Evolutionary conservation across 768 basidiomycete species (phyloP).

Genomic region (Butyriboletus loyo): DNA sequence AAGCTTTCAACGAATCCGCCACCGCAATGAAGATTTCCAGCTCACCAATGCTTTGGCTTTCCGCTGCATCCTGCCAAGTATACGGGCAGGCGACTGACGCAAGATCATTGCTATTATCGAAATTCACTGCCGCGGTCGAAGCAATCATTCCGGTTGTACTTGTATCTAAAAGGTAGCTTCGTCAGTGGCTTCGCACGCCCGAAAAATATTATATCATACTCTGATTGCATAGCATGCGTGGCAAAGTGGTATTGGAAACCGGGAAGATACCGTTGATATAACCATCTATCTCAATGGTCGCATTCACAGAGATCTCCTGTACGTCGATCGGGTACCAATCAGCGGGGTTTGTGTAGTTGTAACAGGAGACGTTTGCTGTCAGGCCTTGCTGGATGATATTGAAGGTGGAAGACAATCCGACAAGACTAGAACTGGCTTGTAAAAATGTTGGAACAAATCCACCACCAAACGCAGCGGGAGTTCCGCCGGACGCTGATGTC

Average conservation of each 20-base stretch:
- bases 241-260: not conserved
- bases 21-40: no score
- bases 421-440: not conserved
- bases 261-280: not conserved
- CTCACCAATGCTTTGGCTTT: not conserved
- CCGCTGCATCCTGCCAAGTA: not conserved
- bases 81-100: conserved; percentile 1
- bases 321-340: not conserved
- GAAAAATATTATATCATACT: not conserved
- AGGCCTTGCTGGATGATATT: not conserved
- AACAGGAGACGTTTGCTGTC: not conserved
- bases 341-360: not conserved
- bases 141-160: not conserved
- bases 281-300: not conserved
- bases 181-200: not conserved
- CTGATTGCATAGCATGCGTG: not conserved
- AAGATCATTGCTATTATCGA: not conserved
- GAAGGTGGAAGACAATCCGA: not conserved
- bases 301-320: not conserved
- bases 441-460: not conserved
- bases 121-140: not conserved
- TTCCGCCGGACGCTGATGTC: not conserved
- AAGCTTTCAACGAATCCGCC: not conserved
- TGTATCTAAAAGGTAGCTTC: not conserved
- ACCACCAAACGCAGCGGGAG: not conserved